Base-by-base conservation (phyloP, 148 eudicot genomes). In the Spergularia bocconei region DNA sequence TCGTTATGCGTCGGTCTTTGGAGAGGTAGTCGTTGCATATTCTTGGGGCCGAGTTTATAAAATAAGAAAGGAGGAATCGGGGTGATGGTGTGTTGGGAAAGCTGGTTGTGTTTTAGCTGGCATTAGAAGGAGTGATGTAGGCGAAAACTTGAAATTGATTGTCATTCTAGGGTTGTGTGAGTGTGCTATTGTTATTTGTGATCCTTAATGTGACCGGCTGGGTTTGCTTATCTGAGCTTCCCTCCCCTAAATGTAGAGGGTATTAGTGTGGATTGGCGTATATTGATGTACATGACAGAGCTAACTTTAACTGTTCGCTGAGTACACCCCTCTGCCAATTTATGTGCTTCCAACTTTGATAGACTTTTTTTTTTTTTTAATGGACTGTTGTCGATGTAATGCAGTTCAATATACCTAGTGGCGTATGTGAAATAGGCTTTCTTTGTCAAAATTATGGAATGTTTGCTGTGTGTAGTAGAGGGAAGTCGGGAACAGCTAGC, bases 121-220 rank as follows among this genome's bases (percentile, higher is more conserved):
- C 11, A 12, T 23, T 44, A 9, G 10, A 9, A 25, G 15, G 39
- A 11, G 9, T 21, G 23, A 13, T 61, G 11, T n/a, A n/a, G 5
- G 64, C 23, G 2, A 29, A 61, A 9, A 6, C 38, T 1, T 2
- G 8, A 21, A 1, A 23, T 61, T 70, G 20, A 11, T 2, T 29
- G 17, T 44, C 23, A 1, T 53, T 2, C 23, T 8, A 44, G 44
- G 54, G 14, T 19, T 53, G 4, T 67, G 57, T 69, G 25, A 54
- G 53, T 56, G 21, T 59, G 41, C 33, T 23, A 20, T 69, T 19
- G 56, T 38, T 77, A 73, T 25, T 53, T 11, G 71, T 71, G 54
- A 36, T 39, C 39, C 11, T 62, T 51, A 21, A 33, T 65, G 4
- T 48, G 33, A 20, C n/a, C 13, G 13, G 13, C 50, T 73, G 61